Evolutionary conservation across 164 flowering plant genomes (phyloP).

Genomic region (Kingdonia uniflora): DNA sequence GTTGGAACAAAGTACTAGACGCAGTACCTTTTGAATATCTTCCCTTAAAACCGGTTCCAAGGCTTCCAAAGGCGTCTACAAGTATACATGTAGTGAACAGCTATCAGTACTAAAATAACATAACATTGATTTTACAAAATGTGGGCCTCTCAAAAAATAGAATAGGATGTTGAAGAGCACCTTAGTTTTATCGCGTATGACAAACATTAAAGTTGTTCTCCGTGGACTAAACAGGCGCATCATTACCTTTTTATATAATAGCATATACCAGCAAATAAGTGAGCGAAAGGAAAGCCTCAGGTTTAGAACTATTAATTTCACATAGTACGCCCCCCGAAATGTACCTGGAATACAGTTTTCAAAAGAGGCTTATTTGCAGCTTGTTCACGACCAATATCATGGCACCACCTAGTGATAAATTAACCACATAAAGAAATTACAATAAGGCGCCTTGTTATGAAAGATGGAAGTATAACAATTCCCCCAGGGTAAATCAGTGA

Average conservation of each 20-base stretch:
- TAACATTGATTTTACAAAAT: no score
- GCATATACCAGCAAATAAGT: no score
- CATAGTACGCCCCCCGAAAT: no score
- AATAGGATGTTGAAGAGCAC: conserved; percentile 12
- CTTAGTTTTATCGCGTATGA: conserved; percentile 61
- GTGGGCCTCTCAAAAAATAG: no score
- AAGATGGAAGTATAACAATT: no score
- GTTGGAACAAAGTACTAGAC: no score
- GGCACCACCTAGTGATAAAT: conserved; percentile 45
- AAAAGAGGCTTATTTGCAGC: conserved; percentile 63
- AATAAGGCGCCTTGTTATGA: no score
- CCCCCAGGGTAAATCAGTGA: background rate
- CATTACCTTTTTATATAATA: conserved; percentile 33
- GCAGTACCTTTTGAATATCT: conserved; percentile 50
- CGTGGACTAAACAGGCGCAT: conserved; percentile 61
- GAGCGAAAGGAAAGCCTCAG: no score
- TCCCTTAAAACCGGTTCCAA: conserved; percentile 49
- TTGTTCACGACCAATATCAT: conserved; percentile 64
- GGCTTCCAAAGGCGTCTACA: conserved; percentile 47
- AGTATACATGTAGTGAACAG: conserved; percentile 7
- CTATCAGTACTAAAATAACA: no score
- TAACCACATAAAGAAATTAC: no score
- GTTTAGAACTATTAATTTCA: no score
- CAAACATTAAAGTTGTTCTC: conserved; percentile 50
- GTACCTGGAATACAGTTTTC: conserved; percentile 61